Evolutionary conservation across 352 stramenopile genomes (phyloP).

Genomic region (Peronospora destructor): DNA sequence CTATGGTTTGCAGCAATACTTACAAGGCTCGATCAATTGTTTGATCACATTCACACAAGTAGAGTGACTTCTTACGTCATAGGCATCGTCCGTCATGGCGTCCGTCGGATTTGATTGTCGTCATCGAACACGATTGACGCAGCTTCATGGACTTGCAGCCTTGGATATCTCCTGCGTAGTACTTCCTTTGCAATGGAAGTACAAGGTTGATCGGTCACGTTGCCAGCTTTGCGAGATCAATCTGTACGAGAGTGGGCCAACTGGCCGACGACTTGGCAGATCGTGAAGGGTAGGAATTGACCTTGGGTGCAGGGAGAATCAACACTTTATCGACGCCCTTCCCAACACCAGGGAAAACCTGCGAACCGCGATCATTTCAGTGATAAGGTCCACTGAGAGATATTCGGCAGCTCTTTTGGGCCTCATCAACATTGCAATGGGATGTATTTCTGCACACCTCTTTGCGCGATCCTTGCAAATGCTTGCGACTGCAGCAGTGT

Average conservation of each 20-base stretch:
- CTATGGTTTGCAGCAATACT: background rate
- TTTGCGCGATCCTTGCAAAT: too few species aligned
- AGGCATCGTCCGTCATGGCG: constrained; percentile 10
- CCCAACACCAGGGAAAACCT: too few species aligned
- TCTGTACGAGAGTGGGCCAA: background rate
- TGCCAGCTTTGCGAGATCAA: constrained; percentile 44
- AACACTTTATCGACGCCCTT: too few species aligned
- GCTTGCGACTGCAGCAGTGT: too few species aligned
- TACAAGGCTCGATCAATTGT: background rate
- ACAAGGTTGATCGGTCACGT: constrained; percentile 29
- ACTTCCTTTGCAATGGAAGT: constrained; percentile 23
- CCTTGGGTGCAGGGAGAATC: too few species aligned
- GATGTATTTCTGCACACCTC: too few species aligned
- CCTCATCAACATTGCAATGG: too few species aligned
- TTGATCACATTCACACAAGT: constrained; percentile 13
- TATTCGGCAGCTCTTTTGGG: too few species aligned
- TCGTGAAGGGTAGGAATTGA: too few species aligned
- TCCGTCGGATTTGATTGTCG: constrained; percentile 8
- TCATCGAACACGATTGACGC: constrained; percentile 11
- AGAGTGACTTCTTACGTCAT: constrained; percentile 18
- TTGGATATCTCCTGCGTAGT: constrained; percentile 1
- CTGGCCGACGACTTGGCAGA: too few species aligned
- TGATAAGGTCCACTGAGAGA: too few species aligned
- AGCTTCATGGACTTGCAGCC: constrained; percentile 23
- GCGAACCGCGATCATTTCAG: too few species aligned